Evolutionary conservation across 2,329 filamentous ascomycete genomes (phyloP).

Genomic region (Monilinia fructicola): DNA sequence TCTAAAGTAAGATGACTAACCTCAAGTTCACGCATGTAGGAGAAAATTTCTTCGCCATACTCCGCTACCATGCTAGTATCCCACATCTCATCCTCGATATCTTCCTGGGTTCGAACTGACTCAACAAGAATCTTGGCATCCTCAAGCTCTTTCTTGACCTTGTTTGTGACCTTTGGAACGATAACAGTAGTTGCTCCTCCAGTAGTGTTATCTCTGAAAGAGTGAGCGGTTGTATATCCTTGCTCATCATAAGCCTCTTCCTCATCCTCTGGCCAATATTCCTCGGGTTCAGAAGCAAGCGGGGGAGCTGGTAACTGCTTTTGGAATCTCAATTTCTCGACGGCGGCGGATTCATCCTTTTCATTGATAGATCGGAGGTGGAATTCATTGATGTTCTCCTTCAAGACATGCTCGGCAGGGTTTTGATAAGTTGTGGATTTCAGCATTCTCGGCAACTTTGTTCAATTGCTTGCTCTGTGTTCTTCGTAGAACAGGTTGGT

Average conservation of each 20-base stretch:
- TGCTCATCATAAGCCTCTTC: conserved; percentile 68
- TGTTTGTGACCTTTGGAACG: conserved; percentile 69
- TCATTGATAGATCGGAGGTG: conserved; percentile 20
- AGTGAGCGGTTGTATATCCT: conserved; percentile 72
- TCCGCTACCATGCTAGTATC: conserved; percentile 98
- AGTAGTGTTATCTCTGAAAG: conserved; percentile 72
- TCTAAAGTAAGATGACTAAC: conserved; percentile 46
- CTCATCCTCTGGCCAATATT: conserved; percentile 73
- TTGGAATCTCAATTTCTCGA: conserved; percentile 11
- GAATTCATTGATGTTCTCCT: conserved; percentile 22
- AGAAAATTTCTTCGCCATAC: conserved; percentile 93
- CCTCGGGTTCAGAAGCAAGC: conserved; percentile 55
- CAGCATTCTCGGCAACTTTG: neutral
- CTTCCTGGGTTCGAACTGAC: conserved; percentile 55
- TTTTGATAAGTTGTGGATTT: conserved; percentile 5
- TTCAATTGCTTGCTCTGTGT: conserved; percentile 33
- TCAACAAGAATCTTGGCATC: conserved; percentile 47
- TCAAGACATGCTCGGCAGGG: conserved; percentile 4
- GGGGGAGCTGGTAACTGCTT: conserved; percentile 32
- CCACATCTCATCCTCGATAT: conserved; percentile 84
- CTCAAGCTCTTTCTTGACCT: conserved; percentile 71
- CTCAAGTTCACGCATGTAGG: conserved; percentile 88
- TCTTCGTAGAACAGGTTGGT: conserved; percentile 31
- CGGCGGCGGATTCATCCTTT: conserved; percentile 18
- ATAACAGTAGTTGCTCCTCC: conserved; percentile 63